Base-by-base conservation (phyloP, 768 basidiomycete genomes). In the Lyophyllum shimeji region DNA sequence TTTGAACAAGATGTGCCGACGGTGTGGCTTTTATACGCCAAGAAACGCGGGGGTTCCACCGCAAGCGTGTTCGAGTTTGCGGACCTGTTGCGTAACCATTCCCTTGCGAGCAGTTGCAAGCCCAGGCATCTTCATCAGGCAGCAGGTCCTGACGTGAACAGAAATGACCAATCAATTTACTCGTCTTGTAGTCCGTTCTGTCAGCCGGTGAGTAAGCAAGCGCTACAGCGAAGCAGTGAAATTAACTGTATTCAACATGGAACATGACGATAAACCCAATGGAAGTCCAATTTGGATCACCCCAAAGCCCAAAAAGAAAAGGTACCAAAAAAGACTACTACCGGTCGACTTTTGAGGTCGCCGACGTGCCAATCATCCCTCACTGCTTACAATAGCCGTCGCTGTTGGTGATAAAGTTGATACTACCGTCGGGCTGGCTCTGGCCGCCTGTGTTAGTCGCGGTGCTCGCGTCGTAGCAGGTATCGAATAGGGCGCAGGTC, bases 361-460 rank as follows among this genome's bases (percentile, higher is more conserved):
- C 25, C 25, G n/a, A 3, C 46, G 8, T 29, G 25, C 25, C 5
- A 15, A 1, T 6, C 45, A 15, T 11, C 17, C 11, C 39, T 51
- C 24, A 49, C 21, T 56, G 17, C 31, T 76, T 75, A 71, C 78
- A 79, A 58, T 63, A 79, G 12, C 78, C 78, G 50, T 74, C 69
- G 31, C 76, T 78, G 56, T 73, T 59, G 48, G 58, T 67, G 65
- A 79, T 78, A 53, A 66, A 76, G 61, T 78, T 66, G 52, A 74
- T 53, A 50, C 65, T 72, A 13, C 78, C 76, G 53, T 76, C 67
- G 6, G 75, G 67, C 59, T 79, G 77, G 44, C 62, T 72, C 55
- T 79, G 78, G 7, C 78, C 76, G 27, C 77, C 78, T 25, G 47
- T 57, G 63, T 79, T 79, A 55, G 65, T 69, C 34, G 76, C 76